Evolutionary conservation across 768 basidiomycete species (phyloP), one percentile per base, ranked within the genome.

Genomic region (Boletus fagicola): DNA sequence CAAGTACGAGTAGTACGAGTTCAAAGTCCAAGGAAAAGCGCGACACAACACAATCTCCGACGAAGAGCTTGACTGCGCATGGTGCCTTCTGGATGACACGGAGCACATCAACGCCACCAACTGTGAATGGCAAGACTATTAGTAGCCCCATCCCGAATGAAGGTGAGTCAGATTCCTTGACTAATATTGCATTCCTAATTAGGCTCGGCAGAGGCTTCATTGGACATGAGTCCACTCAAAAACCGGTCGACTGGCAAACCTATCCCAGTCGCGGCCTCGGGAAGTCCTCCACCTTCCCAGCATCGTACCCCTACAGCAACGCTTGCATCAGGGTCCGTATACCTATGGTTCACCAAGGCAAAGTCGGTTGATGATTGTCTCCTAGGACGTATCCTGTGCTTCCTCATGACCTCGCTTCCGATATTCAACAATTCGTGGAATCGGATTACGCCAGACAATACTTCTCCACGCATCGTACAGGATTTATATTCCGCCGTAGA

Each of bases 401-500:
- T 26, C 94, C 94, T 0, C 78, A 85, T 30, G 90, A 88, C 56
- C 84, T 95, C 40, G 87, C 85, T 2, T 84, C 83, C 30, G 91
- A 94, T 62, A 96, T 96, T 42, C 85, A 90, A 63, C 88, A 88
- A 61, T 95, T 96, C 71, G 86, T 87, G 5, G 84, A 91, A 66
- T 88, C 88, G 0, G 88, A 92, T 38, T 97, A 89, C 69, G 92
- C 94, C 36, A 79, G 78, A 46, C 87, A 86, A 62, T 96, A 95
- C 70, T 95, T 98, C 68, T 90, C 93, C 18, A 93, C 86, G 1
- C 92, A 94, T 65, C 83, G 87, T n/a, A 89, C 85, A 9, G 94
- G 94, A 0, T 87, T 96, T 67, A 87, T 94, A 56, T 94, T 94
- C 72, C 80, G 83, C 59, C 81, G 92, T 46, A 84, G 80, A 58